Evolutionary conservation across 306 rosid genomes (phyloP).

Genomic region (Glycine soja): DNA sequence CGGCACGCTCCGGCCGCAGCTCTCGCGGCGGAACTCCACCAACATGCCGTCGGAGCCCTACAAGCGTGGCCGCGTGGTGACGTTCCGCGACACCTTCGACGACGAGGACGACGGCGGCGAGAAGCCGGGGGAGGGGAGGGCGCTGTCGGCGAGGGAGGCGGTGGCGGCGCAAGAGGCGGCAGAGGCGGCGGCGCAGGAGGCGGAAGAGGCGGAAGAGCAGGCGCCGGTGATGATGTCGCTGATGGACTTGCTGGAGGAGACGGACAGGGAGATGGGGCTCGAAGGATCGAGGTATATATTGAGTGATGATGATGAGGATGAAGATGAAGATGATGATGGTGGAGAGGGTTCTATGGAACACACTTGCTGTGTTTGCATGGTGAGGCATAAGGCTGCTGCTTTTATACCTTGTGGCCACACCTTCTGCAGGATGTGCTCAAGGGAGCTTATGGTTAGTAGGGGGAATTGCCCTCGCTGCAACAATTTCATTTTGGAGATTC

Average conservation of each 20-base stretch:
- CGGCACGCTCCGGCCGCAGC: constrained; percentile 43
- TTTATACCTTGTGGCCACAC: constrained; percentile 77
- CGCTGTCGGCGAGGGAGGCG: constrained; percentile 53
- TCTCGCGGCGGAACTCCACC: constrained; percentile 54
- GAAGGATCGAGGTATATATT: constrained; percentile 58
- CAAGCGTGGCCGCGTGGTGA: constrained; percentile 42
- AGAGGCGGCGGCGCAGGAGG: constrained; percentile 22
- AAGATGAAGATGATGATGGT: constrained; percentile 33
- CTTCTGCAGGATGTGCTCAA: constrained; percentile 86
- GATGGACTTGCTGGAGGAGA: constrained; percentile 88
- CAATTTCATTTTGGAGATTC: constrained; percentile 76
- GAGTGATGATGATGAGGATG: constrained; percentile 56
- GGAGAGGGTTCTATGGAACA: constrained; percentile 52
- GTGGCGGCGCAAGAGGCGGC: constrained; percentile 56
- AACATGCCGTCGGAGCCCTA: constrained; percentile 39
- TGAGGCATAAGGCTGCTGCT: constrained; percentile 73
- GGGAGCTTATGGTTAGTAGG: constrained; percentile 73
- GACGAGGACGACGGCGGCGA: constrained; percentile 25
- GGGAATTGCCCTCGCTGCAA: constrained; percentile 90
- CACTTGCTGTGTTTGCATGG: constrained; percentile 89
- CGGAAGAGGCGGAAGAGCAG: neutral
- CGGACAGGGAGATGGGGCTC: constrained; percentile 72
- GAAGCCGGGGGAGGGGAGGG: constrained; percentile 30
- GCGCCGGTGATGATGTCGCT: constrained; percentile 71
- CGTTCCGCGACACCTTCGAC: constrained; percentile 38